Conservation (phyloP, 139 green algal species). For the Chlorella sp. region DNA sequence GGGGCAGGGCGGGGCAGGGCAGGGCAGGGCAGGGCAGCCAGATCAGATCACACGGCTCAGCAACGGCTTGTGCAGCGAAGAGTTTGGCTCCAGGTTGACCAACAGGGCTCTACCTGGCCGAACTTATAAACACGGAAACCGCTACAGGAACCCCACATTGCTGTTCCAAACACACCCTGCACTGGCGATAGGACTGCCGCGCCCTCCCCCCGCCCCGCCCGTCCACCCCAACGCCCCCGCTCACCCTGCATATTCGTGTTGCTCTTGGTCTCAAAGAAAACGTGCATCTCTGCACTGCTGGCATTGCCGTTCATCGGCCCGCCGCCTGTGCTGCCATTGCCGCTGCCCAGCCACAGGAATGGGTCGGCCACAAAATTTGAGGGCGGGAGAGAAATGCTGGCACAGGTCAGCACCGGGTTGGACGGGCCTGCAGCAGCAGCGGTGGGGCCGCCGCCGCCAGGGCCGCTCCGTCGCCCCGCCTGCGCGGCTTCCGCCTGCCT, state of each 20-base stretch:
- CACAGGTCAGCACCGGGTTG: constrained; percentile 49
- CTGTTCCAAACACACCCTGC: no score
- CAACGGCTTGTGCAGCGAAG: not conserved
- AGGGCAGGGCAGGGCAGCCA: not conserved
- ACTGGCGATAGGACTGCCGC: no score
- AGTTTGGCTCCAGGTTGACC: no score
- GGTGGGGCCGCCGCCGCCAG: not conserved
- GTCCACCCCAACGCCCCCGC: not conserved
- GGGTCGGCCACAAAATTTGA: constrained; percentile 51
- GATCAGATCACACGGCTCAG: not conserved
- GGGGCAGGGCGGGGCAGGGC: no score
- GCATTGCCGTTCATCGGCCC: not conserved
- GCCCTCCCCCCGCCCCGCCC: no score
- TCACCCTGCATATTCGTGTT: constrained; percentile 32
- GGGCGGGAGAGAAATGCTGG: constrained; percentile 11
- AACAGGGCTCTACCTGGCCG: no score
- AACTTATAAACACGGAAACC: no score
- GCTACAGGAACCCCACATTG: no score
- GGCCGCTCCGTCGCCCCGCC: not conserved
- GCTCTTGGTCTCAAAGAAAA: constrained; percentile 60
- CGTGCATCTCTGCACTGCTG: not conserved
- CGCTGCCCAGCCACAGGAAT: constrained; percentile 33
- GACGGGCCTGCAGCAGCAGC: constrained; percentile 18
- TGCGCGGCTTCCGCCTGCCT: no score
- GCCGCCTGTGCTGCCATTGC: not conserved